A percentile compares a stretch with the other conserved stretches of the same genome.
Conservation (phyloP, 192 early-diverging fungal genomes). For the Backusella parvicylindrica region DNA sequence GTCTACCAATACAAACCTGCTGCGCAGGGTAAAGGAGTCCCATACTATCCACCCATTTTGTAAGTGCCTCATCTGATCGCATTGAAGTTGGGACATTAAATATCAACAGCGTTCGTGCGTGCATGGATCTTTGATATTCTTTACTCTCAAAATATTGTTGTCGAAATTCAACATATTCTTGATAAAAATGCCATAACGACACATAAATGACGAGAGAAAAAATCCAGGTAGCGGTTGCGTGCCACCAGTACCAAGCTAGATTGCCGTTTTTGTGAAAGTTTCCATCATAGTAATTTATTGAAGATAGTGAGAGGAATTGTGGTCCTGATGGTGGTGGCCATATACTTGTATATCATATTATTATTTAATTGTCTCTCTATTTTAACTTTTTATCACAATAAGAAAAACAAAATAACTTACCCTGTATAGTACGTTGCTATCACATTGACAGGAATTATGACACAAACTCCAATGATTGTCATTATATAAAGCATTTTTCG, state of each 20-base stretch:
- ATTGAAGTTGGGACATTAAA: constrained; percentile 57
- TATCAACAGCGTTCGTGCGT: constrained; percentile 66
- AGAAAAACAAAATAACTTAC: constrained; percentile 41
- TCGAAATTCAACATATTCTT: constrained; percentile 46
- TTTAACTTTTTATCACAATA: background rate
- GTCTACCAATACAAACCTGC: constrained; percentile 64
- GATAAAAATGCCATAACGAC: constrained; percentile 50
- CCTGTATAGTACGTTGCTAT: constrained; percentile 41
- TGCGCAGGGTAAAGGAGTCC: constrained; percentile 44
- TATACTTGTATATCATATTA: background rate
- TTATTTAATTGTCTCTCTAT: background rate
- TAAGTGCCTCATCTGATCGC: constrained; percentile 54
- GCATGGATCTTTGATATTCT: constrained; percentile 57
- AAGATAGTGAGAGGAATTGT: constrained; percentile 22
- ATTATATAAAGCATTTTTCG: constrained; percentile 54
- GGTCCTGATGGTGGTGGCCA: constrained; percentile 21
- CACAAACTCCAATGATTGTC: constrained; percentile 54
- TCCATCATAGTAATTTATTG: constrained; percentile 22
- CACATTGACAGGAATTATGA: constrained; percentile 64
- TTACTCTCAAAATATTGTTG: constrained; percentile 58
- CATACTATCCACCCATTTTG: constrained; percentile 42
- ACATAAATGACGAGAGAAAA: constrained; percentile 53
- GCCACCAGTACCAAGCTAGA: constrained; percentile 57
- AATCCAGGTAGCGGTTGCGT: constrained; percentile 53
- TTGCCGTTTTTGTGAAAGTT: constrained; percentile 20